Conservation (phyloP, 2,329 filamentous ascomycete species). For the Penicillium olsonii region DNA sequence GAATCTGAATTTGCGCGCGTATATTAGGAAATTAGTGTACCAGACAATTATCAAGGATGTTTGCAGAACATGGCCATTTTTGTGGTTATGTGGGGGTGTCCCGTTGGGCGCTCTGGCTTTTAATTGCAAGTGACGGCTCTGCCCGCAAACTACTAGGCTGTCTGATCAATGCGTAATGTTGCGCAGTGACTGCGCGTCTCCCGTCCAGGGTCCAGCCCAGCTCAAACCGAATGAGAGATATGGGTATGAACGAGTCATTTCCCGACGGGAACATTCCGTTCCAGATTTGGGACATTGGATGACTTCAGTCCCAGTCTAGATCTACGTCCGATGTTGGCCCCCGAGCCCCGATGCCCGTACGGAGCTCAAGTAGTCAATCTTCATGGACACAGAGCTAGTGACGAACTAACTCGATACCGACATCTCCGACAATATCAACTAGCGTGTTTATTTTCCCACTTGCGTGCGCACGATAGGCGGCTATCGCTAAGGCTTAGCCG, state of each 20-base stretch:
- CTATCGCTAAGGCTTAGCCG: conserved; percentile 13
- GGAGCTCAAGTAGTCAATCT: not conserved
- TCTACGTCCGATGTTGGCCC: not conserved
- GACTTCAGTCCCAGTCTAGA: conserved; percentile 1
- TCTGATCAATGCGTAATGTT: conserved; percentile 3
- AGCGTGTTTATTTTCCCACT: not conserved
- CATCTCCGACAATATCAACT: not conserved
- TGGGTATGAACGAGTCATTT: not conserved
- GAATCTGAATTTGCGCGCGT: not conserved
- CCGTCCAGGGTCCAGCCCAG: conserved; percentile 6
- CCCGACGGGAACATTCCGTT: not conserved
- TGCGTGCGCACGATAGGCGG: conserved; percentile 10
- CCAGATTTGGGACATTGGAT: not conserved
- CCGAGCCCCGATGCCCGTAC: not conserved
- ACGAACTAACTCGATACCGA: not conserved
- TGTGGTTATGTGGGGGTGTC: conserved; percentile 21
- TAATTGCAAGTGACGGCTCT: conserved; percentile 1
- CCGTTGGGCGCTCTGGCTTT: conserved; percentile 2
- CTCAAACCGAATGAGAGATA: conserved; percentile 1
- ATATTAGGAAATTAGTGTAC: not conserved
- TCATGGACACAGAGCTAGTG: not conserved
- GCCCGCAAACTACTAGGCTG: conserved; percentile 1
- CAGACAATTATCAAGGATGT: not conserved
- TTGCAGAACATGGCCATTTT: too few relatives aligned
- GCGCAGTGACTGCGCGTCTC: conserved; percentile 12